Conservation (phyloP, 2,329 filamentous ascomycete species). For the Aureobasidium vineae region DNA sequence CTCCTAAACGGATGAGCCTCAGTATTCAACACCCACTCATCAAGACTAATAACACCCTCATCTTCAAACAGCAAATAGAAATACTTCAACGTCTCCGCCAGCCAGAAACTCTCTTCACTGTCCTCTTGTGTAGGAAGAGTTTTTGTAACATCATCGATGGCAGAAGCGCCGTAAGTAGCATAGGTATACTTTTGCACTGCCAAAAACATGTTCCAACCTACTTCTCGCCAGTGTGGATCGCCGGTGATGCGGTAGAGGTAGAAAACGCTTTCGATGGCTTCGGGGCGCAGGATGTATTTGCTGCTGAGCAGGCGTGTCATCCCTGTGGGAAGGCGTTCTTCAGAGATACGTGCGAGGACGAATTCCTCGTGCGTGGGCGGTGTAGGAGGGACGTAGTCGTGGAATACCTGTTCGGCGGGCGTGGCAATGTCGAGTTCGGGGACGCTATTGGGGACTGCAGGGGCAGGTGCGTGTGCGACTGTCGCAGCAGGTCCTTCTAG, state of each 20-base stretch:
- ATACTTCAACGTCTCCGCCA: constrained; percentile 88
- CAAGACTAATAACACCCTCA: constrained; percentile 63
- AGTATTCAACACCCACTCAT: constrained; percentile 65
- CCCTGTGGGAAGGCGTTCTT: constrained; percentile 44
- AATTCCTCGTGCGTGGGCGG: constrained; percentile 36
- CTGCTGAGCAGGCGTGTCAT: constrained; percentile 42
- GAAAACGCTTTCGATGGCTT: constrained; percentile 85
- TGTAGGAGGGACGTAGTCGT: constrained; percentile 33
- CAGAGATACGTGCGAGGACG: constrained; percentile 38
- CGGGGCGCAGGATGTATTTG: constrained; percentile 56
- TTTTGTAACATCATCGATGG: constrained; percentile 63
- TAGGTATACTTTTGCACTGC: constrained; percentile 65
- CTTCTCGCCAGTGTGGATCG: constrained; percentile 69
- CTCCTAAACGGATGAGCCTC: constrained; percentile 54
- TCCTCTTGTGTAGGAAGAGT: constrained; percentile 49
- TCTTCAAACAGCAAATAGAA: constrained; percentile 79
- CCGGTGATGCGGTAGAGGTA: constrained; percentile 90
- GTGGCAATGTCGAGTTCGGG: constrained; percentile 15
- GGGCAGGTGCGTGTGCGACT: not conserved
- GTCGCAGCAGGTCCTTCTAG: constrained; percentile 4
- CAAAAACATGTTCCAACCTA: constrained; percentile 83
- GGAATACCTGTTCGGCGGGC: not conserved
- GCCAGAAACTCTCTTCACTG: constrained; percentile 83
- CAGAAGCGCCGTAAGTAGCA: constrained; percentile 66
- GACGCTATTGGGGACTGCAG: constrained; percentile 5